Evolutionary conservation across 2,329 filamentous ascomycete genomes (phyloP), one percentile per base, ranked within the genome.

Genomic region (Aspergillus japonicus): DNA sequence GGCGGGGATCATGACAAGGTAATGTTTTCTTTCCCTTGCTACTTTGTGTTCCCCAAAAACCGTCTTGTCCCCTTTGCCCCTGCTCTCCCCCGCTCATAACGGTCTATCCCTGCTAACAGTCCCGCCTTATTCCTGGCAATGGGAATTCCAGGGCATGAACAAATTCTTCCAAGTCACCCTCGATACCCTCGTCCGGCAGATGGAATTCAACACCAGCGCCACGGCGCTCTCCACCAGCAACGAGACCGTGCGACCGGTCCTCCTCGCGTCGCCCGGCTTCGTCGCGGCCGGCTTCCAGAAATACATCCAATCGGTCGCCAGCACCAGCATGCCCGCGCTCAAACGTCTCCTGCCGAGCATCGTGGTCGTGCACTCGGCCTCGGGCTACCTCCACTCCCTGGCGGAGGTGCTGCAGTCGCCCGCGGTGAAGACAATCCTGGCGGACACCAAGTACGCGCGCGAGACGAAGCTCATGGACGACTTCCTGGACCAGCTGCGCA

Each of bases 251-350:
- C 72, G 72, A 23, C 92, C 93, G 0, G 78, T 98, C 12, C 81
- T 99, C 21, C 81, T 99, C 2, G 95, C 94, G 1, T 93, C 90
- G 62, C 94, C 95, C 0, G 95, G 94, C 0, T 99, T 96, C 73
- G 87, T 91, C 6, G 94, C 94, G 0, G 80, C 84, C 2, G 88
- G 89, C 21, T 96, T 99, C 72, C 88, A 90, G 57, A 86, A 87
- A 47, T 92, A 90, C 77, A 86, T 90, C 62, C 82, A 87, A 57
- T 77, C 78, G 0, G 80, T 82, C 54, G 86, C 86, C 7, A 84
- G 88, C 42, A 80, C 83, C 24, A 87, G 86, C 39, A 86, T 88
- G 60, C 75, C 76, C 3, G 72, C 72, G 1, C 66, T 78, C n/a
- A 90, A 96, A 73, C 95, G 94, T 74, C 79, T 84, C 1, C 81